Conservation (phyloP, 1,284 basidiomycete species). For the Schizopora paradoxa region DNA sequence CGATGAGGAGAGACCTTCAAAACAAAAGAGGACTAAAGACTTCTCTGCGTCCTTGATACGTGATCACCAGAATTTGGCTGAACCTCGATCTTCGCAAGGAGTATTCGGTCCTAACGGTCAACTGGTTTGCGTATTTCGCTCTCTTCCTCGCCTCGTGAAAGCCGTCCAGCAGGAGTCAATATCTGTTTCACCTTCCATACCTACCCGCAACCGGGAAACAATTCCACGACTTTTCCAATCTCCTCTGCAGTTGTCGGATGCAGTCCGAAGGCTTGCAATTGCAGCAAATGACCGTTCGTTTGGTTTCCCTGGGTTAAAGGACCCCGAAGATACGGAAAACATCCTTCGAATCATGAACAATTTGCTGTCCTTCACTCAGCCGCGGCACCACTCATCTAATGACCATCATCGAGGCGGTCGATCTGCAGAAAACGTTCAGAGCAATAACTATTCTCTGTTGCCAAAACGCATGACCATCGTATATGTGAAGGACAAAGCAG, state of each 20-base stretch:
- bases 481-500: slow-evolving; percentile 57
- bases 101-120: slow-evolving; percentile 88
- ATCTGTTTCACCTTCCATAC: slow-evolving; percentile 39
- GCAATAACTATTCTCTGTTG: slow-evolving; percentile 34
- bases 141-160: slow-evolving; percentile 64
- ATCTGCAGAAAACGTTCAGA: slow-evolving; percentile 30
- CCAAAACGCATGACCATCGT: slow-evolving; percentile 54
- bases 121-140: slow-evolving; percentile 81
- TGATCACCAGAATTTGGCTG: slow-evolving; percentile 69
- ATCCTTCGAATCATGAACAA: slow-evolving; percentile 71
- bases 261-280: slow-evolving; percentile 53
- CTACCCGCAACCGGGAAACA: slow-evolving; percentile 29
- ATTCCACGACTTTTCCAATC: slow-evolving; percentile 50
- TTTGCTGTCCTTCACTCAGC: slow-evolving; percentile 56
- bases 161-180: slow-evolving; percentile 48
- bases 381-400: slow-evolving; percentile 36
- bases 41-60: slow-evolving; percentile 39
- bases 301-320: slow-evolving; percentile 34
- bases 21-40: slow-evolving; percentile 46
- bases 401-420: slow-evolving; percentile 26
- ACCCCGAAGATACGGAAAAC: slow-evolving; percentile 43
- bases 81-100: slow-evolving; percentile 76
- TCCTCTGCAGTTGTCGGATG: slow-evolving; percentile 62
- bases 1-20: slow-evolving; percentile 35
- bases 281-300: slow-evolving; percentile 49